Conservation (phyloP, 2,329 filamentous ascomycete genomes). For the Fusarium oxysporum region DNA sequence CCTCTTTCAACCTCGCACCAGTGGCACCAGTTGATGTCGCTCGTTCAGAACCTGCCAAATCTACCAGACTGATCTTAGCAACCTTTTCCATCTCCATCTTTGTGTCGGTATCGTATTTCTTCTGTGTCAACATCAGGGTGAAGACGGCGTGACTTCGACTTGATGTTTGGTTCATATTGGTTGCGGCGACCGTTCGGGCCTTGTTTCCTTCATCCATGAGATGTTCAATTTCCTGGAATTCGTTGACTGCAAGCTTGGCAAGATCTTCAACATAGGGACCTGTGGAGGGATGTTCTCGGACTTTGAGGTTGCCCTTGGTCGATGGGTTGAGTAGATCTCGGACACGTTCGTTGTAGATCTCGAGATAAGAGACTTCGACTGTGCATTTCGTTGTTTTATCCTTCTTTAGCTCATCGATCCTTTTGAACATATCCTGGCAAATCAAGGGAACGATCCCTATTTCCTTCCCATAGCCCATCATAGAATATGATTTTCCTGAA, state of each 20-base stretch:
- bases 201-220: constrained; percentile 99
- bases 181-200: constrained; percentile 95
- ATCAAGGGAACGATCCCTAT: constrained; percentile 96
- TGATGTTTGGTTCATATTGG: constrained; percentile 99
- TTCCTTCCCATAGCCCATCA: constrained; percentile 99
- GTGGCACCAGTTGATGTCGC: constrained; percentile 97
- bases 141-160: constrained; percentile 99
- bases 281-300: constrained; percentile 96
- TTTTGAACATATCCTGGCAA: constrained; percentile 96
- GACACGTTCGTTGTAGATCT: constrained; percentile 99
- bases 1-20: constrained; percentile 93
- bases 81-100: constrained; percentile 99
- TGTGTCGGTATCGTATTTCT: constrained; percentile 88
- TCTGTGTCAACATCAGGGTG: constrained; percentile 94
- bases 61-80: constrained; percentile 96
- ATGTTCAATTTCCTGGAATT: constrained; percentile 95
- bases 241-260: constrained; percentile 92
- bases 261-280: constrained; percentile 98
- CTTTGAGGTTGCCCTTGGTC: constrained; percentile 96
- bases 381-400: constrained; percentile 88
- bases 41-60: constrained; percentile 96
- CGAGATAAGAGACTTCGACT: constrained; percentile 97
- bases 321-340: constrained; percentile 94
- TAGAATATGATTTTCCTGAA: constrained; percentile 98
- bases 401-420: constrained; percentile 76